A percentile compares a stretch with the other conserved stretches of the same genome.
Evolutionary conservation across 352 stramenopile genomes (phyloP).

Genomic region (Phytophthora litchii): DNA sequence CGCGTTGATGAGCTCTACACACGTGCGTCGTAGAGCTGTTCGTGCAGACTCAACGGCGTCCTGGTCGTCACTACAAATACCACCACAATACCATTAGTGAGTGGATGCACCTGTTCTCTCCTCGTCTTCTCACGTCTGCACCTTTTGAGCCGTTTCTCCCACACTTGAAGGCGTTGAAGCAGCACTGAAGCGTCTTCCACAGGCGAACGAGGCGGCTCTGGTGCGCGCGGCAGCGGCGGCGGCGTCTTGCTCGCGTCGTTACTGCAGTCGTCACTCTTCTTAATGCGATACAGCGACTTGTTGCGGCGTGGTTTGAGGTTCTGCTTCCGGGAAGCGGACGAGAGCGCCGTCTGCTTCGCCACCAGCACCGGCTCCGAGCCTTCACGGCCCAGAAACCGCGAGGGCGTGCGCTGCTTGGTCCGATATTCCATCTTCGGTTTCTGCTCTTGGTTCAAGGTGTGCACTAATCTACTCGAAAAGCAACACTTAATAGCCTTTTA

Average conservation of each 20-base stretch:
- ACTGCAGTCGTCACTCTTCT: constrained; percentile 1
- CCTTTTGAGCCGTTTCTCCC: constrained; percentile 31
- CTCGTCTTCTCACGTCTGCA: background rate
- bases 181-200: constrained; percentile 21
- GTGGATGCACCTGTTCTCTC: background rate
- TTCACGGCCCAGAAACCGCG: constrained; percentile 13
- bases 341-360: background rate
- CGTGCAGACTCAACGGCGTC: constrained; percentile 1
- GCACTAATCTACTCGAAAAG: too few species aligned
- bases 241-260: background rate
- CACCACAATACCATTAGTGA: constrained; percentile 1
- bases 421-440: constrained; percentile 13
- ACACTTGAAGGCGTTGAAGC: constrained; percentile 20
- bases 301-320: constrained; percentile 10
- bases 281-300: constrained; percentile 14
- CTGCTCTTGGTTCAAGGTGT: background rate
- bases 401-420: constrained; percentile 11
- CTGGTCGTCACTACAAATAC: constrained; percentile 16
- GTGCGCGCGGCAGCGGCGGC: constrained; percentile 1
- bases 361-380: background rate
- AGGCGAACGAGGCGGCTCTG: constrained; percentile 1
- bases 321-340: background rate
- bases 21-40: constrained; percentile 34
- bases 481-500: too few species aligned
- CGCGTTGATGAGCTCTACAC: constrained; percentile 42